A percentile compares a stretch with the other conserved stretches of the same genome.
phyloP scores from a whole-genome alignment of 2,329 filamentous ascomycete species.

The Zymoseptoria tritici region DNA sequence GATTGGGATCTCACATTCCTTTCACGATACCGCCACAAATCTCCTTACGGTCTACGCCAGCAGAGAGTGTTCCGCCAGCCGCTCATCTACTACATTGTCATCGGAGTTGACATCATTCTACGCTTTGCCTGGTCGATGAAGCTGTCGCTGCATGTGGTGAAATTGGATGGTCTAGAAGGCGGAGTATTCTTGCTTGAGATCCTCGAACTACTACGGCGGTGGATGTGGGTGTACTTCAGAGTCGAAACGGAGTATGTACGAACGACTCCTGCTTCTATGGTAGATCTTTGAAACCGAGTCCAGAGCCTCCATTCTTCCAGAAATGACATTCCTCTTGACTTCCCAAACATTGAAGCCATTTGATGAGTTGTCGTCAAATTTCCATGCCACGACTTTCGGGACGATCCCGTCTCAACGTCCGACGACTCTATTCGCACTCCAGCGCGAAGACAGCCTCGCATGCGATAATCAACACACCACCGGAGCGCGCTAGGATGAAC shows the following conservation, averaged over 20 bases:
- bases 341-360: neutral
- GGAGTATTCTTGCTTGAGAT: constrained; percentile 83
- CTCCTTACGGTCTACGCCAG: constrained; percentile 71
- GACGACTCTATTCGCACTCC: neutral
- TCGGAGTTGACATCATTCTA: constrained; percentile 69
- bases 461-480: neutral
- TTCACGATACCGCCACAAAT: constrained; percentile 51
- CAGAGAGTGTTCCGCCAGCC: constrained; percentile 65
- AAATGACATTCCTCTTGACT: neutral
- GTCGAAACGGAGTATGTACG: constrained; percentile 82
- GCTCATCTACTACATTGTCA: constrained; percentile 73
- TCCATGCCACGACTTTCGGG: neutral
- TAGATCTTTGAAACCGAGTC: constrained; percentile 8
- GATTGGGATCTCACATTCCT: constrained; percentile 95
- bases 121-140: constrained; percentile 90
- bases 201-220: constrained; percentile 78
- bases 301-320: neutral
- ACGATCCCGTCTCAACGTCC: neutral
- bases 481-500: neutral
- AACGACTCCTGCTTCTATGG: constrained; percentile 4
- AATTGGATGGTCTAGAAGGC: constrained; percentile 77
- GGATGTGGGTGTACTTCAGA: constrained; percentile 96
- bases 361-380: neutral
- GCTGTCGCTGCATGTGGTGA: constrained; percentile 72
- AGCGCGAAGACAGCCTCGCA: neutral